Base-by-base conservation (phyloP, 2,329 filamentous ascomycete genomes). In the Cyphellophora europaea region DNA sequence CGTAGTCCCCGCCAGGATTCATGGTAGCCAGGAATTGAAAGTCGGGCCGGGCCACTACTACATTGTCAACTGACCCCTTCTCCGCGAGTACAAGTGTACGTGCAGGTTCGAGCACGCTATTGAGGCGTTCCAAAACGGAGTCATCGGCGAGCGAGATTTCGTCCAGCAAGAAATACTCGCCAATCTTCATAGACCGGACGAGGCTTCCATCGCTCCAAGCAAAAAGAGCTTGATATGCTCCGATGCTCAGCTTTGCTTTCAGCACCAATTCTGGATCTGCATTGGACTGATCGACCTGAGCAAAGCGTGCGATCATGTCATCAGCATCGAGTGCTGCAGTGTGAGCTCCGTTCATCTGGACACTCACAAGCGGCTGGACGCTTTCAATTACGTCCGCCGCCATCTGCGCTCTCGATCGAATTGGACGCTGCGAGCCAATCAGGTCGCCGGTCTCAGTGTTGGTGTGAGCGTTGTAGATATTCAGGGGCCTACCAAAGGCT, bases 1-100 rank as follows among this genome's bases (percentile, higher is more conserved):
- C 91, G 56, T 96, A 98, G 54, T 99, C 91, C 30, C 93, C 91
- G 33, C 93, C 93, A 6, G 91, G 91, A 48, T 99, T 99, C 91
- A 99, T 99, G 0, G 91, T 98, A 3, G 91, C 89, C 40, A 98
- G 75, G 59, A 98, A 95, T 52, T 98, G 88, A 58, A 96, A 99
- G 0, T 82, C 84, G 27, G 81, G 69, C 8, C 69, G 60, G 5
- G 82, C 91, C 25, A 74, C 72, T 16, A 98, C 72, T 44, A 84
- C 78, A 0, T 87, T 87, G 55, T 94, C 79, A 4, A 82, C 72
- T 2, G 84, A 75, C 0, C 91, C 93, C 59, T 96, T 98, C 56
- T 98, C 91, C 0, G 93, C 93, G 11, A 99, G 71, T 3, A 98
- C 65, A 17, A 98, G 74, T 0, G 83, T 86, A 34, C 91, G 74